Conservation (phyloP, 805 yeast genomes). For the Candida manassasensis region DNA sequence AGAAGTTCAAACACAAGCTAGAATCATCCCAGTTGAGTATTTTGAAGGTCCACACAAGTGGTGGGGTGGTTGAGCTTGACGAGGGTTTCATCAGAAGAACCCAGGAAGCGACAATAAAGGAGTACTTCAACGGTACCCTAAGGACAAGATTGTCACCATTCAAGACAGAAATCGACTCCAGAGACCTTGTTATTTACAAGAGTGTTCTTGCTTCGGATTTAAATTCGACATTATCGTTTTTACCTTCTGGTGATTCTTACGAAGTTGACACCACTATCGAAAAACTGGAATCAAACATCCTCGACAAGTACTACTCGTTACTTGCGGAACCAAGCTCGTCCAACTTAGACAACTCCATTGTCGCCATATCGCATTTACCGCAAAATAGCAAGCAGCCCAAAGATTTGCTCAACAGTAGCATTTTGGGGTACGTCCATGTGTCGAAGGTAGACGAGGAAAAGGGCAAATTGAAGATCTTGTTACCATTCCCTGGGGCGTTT, state of each 20-base stretch:
- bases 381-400: conserved; percentile 39
- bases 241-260: conserved; percentile 41
- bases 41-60: conserved; percentile 63
- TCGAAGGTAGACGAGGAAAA: conserved; percentile 71
- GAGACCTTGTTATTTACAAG: conserved; percentile 55
- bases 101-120: conserved; percentile 75
- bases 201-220: conserved; percentile 46
- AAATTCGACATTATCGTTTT: conserved; percentile 31
- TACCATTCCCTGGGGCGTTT: conserved; percentile 84
- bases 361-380: conserved; percentile 50
- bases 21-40: conserved; percentile 32
- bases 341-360: conserved; percentile 67
- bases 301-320: conserved; percentile 30
- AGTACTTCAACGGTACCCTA: conserved; percentile 82
- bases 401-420: conserved; percentile 52
- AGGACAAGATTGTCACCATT: conserved; percentile 74
- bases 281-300: conserved; percentile 20
- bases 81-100: conserved; percentile 61
- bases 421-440: conserved; percentile 75
- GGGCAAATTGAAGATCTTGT: conserved; percentile 60
- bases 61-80: conserved; percentile 74
- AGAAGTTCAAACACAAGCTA: conserved; percentile 39
- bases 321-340: conserved; percentile 45
- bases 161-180: conserved; percentile 67
- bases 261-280: conserved; percentile 27